A percentile compares a stretch with the other conserved stretches of the same genome.
Evolutionary conservation across 768 basidiomycete genomes (phyloP).

Genomic region (Suillus fuscotomentosus): DNA sequence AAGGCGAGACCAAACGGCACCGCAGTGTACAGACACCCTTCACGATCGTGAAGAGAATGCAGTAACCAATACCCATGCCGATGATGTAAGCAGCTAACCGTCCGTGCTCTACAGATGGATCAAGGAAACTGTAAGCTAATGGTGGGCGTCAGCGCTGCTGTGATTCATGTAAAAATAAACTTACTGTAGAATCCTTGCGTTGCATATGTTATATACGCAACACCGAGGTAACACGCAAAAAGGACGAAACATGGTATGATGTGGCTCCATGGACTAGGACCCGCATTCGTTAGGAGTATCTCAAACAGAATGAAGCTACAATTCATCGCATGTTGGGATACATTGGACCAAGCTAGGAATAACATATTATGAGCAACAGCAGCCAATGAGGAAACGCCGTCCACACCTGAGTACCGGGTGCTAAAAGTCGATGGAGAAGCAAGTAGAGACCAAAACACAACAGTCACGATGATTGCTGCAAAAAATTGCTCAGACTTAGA

Average conservation of each 20-base stretch:
- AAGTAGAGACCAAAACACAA: conserved; percentile 62
- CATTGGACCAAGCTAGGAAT: conserved; percentile 53
- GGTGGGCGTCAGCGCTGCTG: conserved; percentile 6
- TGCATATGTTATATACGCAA: conserved; percentile 65
- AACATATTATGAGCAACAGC: conserved; percentile 2
- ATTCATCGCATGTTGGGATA: conserved; percentile 65
- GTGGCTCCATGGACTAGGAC: conserved; percentile 51
- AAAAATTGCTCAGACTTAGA: background rate
- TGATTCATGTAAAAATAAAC: conserved; percentile 19
- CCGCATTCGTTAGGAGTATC: conserved; percentile 50
- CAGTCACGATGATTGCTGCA: conserved; percentile 61
- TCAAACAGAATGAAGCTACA: conserved; percentile 55
- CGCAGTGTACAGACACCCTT: conserved; percentile 42
- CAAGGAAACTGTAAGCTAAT: conserved; percentile 66
- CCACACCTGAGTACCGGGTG: conserved; percentile 39
- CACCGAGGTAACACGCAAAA: conserved; percentile 56
- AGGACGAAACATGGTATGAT: conserved; percentile 46
- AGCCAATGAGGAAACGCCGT: background rate
- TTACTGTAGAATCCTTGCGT: conserved; percentile 66
- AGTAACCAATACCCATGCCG: conserved; percentile 53
- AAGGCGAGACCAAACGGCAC: conserved; percentile 25
- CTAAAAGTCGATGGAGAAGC: conserved; percentile 40
- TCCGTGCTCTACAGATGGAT: conserved; percentile 44
- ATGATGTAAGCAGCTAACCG: conserved; percentile 61
- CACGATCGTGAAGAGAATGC: conserved; percentile 50